Base-by-base conservation (phyloP, 192 early-diverging fungal species). In the Coemansia sp. region DNA sequence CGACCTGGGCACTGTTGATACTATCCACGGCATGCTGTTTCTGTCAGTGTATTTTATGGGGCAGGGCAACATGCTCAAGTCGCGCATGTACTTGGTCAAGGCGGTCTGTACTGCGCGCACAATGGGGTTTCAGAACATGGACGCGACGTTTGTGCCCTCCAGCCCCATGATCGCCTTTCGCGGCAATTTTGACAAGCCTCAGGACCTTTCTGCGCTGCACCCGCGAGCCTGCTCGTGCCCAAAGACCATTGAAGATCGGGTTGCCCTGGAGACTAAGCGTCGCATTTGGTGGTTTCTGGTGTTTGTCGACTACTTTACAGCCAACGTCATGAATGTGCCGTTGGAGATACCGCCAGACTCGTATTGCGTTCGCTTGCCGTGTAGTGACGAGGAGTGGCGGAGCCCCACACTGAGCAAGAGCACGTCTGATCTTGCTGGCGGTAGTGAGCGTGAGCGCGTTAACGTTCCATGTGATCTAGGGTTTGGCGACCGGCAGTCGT, bases 231-330 rank as follows among this genome's bases (percentile, higher is more conserved):
- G 80, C 69, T 48, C 66, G 62, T 83, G 80, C 41, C 72, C 75
- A 13, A 36, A 41, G 35, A 41, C 80, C 0, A 35, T 67, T 6
- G 75, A 59, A 6, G 75, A 77, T 1, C 50, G 73, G 37, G 72
- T 83, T 4, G 68, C 62, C 54, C 72, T 74, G 3, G 80, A 83
- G 63, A 77, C 75, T 2, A 74, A 72, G 69, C 74, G 80, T 0
- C 71, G 80, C 8, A 77, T 83, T 63, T 83, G 80, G 80, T 83
- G 80, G 80, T 83, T 77, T 64, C 63, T 83, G 31, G 80, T 83
- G 5, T 83, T 77, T 67, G 80, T 83, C 35, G 80, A 83, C 69
- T 83, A 83, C 59, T 77, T 83, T 24, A 83, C 80, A 2, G 80
- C 80, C 45, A 83, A 77, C 42, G 80, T 83, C n/a, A 83, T 83